These are phyloP conservation scores for Pythium apleroticum DNA, from an alignment of 352 stramenopile genomes.

Conservation along the genomic window DNA sequence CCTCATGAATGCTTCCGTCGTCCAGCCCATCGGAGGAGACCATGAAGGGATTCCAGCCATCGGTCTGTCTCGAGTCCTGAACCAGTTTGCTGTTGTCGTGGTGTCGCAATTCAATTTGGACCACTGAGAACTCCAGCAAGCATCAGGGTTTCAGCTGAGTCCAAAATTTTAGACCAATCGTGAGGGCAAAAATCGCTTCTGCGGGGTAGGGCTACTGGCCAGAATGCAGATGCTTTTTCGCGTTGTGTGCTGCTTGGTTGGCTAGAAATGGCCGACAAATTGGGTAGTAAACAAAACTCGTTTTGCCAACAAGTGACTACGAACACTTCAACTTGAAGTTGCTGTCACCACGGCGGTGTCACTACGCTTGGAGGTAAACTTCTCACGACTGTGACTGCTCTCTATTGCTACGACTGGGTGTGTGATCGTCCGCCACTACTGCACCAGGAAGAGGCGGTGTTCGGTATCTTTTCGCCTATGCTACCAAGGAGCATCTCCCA, in stretches of 20 bases:
- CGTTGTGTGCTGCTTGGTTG: conserved; percentile 22
- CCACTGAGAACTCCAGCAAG: conserved; percentile 4
- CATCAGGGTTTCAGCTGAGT: conserved; percentile 16
- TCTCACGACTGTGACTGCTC: not conserved
- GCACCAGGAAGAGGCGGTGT: no score
- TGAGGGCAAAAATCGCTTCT: not conserved
- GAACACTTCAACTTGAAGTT: conserved; percentile 34
- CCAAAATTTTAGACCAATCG: conserved; percentile 13
- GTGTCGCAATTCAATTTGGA: conserved; percentile 22
- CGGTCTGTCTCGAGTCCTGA: not conserved
- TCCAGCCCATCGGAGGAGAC: no score
- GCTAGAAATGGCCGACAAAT: conserved; percentile 16
- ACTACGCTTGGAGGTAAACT: not conserved
- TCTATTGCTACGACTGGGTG: not conserved
- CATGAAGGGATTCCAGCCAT: not conserved
- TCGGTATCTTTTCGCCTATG: no score
- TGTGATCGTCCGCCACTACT: no score
- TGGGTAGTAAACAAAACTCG: not conserved
- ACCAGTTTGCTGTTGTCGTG: conserved; percentile 11
- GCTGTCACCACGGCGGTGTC: not conserved
- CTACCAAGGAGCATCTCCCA: no score
- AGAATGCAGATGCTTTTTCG: not conserved
- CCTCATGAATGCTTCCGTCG: not conserved
- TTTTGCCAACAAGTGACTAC: not conserved
- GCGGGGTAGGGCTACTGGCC: not conserved